These are phyloP conservation scores for Styphnolobium japonicum DNA, from an alignment of 306 rosid genomes.

Conservation along the genomic window DNA sequence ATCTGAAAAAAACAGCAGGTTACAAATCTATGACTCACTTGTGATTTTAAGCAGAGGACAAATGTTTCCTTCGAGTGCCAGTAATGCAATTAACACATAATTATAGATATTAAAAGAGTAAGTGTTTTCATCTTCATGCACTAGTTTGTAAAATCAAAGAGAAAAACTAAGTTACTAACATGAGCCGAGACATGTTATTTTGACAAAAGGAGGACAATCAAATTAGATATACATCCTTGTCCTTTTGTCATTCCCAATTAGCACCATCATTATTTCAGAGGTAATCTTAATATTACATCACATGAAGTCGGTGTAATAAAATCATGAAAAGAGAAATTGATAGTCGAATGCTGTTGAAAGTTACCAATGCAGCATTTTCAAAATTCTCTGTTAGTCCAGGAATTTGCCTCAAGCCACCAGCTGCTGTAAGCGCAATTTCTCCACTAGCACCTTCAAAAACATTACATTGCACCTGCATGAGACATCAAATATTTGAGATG, in stretches of 20 bases:
- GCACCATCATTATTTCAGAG: background rate
- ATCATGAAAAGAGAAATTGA: constrained; percentile 7
- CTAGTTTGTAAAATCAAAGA: background rate
- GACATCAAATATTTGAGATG: constrained; percentile 22
- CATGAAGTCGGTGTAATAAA: background rate
- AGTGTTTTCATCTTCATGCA: background rate
- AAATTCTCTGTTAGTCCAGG: constrained; percentile 63
- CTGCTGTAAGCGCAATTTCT: constrained; percentile 82
- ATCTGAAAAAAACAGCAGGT: background rate
- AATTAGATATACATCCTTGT: background rate
- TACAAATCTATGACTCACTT: background rate
- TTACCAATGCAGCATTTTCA: constrained; percentile 95
- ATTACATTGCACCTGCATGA: constrained; percentile 79
- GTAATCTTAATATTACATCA: constrained; percentile 4
- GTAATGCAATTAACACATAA: background rate
- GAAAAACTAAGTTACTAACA: constrained; percentile 8
- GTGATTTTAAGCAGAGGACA: background rate
- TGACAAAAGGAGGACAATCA: constrained; percentile 6
- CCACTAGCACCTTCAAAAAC: constrained; percentile 84
- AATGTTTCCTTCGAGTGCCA: background rate
- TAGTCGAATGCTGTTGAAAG: constrained; percentile 7
- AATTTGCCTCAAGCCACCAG: constrained; percentile 83
- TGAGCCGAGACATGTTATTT: constrained; percentile 2
- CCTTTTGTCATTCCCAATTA: background rate
- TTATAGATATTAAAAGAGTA: background rate